phyloP scores from a whole-genome alignment of 2,329 filamentous ascomycete genomes.

The Stagonosporopsis tanaceti region DNA sequence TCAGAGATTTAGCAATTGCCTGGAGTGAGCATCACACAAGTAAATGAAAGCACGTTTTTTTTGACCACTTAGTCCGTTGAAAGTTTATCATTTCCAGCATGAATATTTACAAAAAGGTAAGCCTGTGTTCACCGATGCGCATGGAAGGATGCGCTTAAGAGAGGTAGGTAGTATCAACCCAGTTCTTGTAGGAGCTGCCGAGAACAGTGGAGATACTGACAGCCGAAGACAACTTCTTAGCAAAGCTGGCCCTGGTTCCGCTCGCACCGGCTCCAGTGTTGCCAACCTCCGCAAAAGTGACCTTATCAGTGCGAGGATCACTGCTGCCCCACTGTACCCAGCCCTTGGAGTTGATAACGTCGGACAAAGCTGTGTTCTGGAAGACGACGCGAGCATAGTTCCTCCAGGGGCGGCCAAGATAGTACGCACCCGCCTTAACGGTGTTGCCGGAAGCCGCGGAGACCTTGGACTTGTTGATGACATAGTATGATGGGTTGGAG shows the following conservation, averaged over 20 bases:
- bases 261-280: conserved; percentile 66
- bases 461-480: conserved; percentile 63
- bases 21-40: too few species aligned
- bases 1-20: too few species aligned
- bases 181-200: conserved; percentile 47
- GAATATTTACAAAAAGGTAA: conserved; percentile 19
- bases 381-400: conserved; percentile 61
- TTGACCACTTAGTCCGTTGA: conserved; percentile 23
- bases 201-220: conserved; percentile 57
- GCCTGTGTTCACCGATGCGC: neutral
- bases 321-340: conserved; percentile 65
- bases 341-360: conserved; percentile 66
- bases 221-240: conserved; percentile 51
- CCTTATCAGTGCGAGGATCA: conserved; percentile 59
- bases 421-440: conserved; percentile 53
- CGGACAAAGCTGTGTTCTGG: conserved; percentile 60
- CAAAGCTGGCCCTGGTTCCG: conserved; percentile 62
- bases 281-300: conserved; percentile 66
- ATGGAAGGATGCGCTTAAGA: conserved; percentile 15
- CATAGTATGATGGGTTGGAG: conserved; percentile 57
- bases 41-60: too few species aligned
- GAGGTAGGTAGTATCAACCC: conserved; percentile 45
- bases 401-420: conserved; percentile 63
- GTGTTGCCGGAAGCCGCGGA: conserved; percentile 51
- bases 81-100: conserved; percentile 3